Percentiles rank a stretch among this genome's conserved stretches.
phyloP scores from a whole-genome alignment of 2,329 filamentous ascomycete genomes.

The Ophiostoma sp. region DNA sequence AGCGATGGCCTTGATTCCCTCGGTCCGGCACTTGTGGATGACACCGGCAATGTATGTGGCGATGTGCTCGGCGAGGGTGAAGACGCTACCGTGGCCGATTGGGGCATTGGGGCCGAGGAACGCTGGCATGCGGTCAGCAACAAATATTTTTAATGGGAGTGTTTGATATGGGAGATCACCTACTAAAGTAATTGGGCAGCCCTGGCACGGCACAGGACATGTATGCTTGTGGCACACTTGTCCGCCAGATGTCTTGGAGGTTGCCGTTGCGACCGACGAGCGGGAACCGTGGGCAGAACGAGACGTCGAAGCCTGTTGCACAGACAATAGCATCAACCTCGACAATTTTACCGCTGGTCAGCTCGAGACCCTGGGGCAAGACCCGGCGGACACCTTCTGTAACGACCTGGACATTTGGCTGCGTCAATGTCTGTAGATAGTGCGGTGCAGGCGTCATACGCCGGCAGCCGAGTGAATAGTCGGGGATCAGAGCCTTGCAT shows the following conservation, averaged over 20 bases:
- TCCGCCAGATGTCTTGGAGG: constrained; percentile 50
- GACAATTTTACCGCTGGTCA: constrained; percentile 50
- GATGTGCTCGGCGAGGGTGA: constrained; percentile 54
- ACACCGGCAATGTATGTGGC: constrained; percentile 52
- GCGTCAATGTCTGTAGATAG: constrained; percentile 49
- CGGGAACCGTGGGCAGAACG: constrained; percentile 54
- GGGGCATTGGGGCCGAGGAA: constrained; percentile 56
- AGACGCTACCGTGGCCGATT: constrained; percentile 52
- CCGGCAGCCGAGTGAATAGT: constrained; percentile 50
- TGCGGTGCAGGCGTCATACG: constrained; percentile 53
- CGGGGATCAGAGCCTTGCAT: constrained; percentile 52
- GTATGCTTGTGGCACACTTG: constrained; percentile 50
- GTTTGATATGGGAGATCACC: constrained; percentile 31
- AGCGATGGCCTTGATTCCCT: constrained; percentile 49
- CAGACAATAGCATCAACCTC: constrained; percentile 58
- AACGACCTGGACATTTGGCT: constrained; percentile 51
- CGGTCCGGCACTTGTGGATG: constrained; percentile 52
- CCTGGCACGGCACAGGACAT: constrained; percentile 54
- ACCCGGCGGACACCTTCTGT: constrained; percentile 48
- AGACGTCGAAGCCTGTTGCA: constrained; percentile 59
- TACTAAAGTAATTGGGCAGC: constrained; percentile 58
- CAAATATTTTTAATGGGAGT: too few relatives aligned
- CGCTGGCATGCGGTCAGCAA: constrained; percentile 35
- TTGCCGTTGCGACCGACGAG: constrained; percentile 52
- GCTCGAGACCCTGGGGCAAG: constrained; percentile 50